Evolutionary conservation across 352 stramenopile genomes (phyloP).

Genomic region (Pythium folliculosum): DNA sequence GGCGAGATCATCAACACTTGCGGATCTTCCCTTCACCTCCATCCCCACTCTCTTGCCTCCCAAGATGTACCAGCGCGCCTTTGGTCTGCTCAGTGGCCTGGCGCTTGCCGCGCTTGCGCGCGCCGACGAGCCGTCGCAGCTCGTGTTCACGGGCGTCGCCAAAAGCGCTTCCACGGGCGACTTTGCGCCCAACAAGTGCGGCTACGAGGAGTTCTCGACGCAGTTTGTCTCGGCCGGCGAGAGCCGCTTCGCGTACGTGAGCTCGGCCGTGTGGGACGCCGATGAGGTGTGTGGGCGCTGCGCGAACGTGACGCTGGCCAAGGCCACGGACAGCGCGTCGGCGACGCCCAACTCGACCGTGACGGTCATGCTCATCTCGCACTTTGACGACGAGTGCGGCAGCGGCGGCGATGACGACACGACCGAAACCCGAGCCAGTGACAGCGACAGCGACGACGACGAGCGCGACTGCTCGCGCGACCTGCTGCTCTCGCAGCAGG

Average conservation of each 20-base stretch:
- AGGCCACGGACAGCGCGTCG: not conserved
- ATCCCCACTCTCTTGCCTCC: not conserved
- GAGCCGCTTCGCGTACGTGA: constrained; percentile 34
- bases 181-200: constrained; percentile 28
- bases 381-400: constrained; percentile 24
- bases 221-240: constrained; percentile 28
- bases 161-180: constrained; percentile 25
- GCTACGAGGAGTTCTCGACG: constrained; percentile 30
- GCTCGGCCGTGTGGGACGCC: constrained; percentile 12
- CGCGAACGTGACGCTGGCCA: constrained; percentile 21
- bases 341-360: constrained; percentile 28
- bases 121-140: constrained; percentile 6
- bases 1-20: not conserved
- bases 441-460: not conserved
- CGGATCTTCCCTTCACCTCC: not conserved
- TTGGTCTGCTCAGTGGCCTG: not conserved
- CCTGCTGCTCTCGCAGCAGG: constrained; percentile 25
- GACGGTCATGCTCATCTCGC: constrained; percentile 33
- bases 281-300: constrained; percentile 24
- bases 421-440: not conserved
- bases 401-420: not conserved
- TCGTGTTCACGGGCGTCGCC: constrained; percentile 21
- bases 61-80: not conserved
- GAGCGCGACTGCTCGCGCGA: constrained; percentile 21
- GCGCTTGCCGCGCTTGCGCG: not conserved